These are phyloP conservation scores for Aspergillus baeticus DNA, from an alignment of 495 filamentous ascomycete species.

Conservation along the genomic window DNA sequence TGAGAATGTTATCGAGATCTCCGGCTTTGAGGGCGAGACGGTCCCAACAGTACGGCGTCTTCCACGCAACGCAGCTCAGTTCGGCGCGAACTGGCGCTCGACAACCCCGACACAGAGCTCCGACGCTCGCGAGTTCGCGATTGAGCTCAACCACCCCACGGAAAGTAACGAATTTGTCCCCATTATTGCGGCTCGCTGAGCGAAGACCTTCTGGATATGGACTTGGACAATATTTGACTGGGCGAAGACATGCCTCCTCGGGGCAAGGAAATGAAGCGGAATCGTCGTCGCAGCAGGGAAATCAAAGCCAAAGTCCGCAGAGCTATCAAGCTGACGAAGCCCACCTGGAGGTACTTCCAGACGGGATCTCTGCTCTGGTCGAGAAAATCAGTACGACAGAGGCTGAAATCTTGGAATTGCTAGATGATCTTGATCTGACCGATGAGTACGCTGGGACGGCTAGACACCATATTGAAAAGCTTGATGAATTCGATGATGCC, in stretches of 20 bases:
- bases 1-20: slow-evolving; percentile 38
- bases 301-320: slow-evolving; percentile 4
- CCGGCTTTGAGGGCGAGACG: slow-evolving; percentile 30
- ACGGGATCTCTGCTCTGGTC: slow-evolving; percentile 35
- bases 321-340: neutral
- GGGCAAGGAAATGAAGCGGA: slow-evolving; percentile 18
- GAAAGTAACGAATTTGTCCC: slow-evolving; percentile 6
- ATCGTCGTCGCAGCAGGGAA: slow-evolving; percentile 18
- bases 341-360: slow-evolving; percentile 10
- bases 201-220: neutral
- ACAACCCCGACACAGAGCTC: slow-evolving; percentile 29
- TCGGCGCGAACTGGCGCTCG: slow-evolving; percentile 23
- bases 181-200: neutral
- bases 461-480: slow-evolving; percentile 9
- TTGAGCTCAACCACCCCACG: slow-evolving; percentile 17
- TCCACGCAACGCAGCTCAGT: slow-evolving; percentile 20
- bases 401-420: slow-evolving; percentile 30
- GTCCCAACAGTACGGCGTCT: slow-evolving; percentile 26
- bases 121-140: slow-evolving; percentile 18
- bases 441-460: slow-evolving; percentile 25
- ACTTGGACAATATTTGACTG: slow-evolving; percentile 7
- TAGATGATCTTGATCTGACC: slow-evolving; percentile 36
- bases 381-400: slow-evolving; percentile 41
- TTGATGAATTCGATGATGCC: slow-evolving; percentile 23
- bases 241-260: slow-evolving; percentile 28